Base-by-base conservation (phyloP, 1,284 basidiomycete species). In the Wallemia ichthyophaga region DNA sequence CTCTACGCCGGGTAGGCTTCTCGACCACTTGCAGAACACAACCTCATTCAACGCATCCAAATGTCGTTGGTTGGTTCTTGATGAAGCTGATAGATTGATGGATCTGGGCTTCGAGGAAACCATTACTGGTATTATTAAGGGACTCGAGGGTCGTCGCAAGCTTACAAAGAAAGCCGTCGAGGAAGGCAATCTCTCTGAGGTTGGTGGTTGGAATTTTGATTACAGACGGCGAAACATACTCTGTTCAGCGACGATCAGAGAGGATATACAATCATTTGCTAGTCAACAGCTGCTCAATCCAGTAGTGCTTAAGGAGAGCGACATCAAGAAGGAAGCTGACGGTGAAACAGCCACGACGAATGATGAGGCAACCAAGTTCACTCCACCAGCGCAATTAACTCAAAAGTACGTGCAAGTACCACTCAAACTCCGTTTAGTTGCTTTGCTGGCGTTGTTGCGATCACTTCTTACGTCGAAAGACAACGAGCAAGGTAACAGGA, bases 241-340 rank as follows among this genome's bases (percentile, higher is more conserved):
- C 15, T 99, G 94, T 74, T 95, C 89, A 7, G 94, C 94, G 2
- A 99, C 94, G 0, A 87, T 98, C 48, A 78, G 83, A 59, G 89
- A 94, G 64, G 87, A 88, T 64, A 91, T 98, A 1, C 86, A 96
- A 69, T 84, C 85, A 64, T 73, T 99, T 24, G 87, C 91, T 0
- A 89, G 88, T 3, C 80, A 79, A 28, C 77, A 86, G 1, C 73
- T 98, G 31, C 72, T 68, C 56, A 64, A 74, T 57, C 75, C 75
- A 0, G 65, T 72, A 37, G 66, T 73, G n/a, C 71, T 75, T 62
- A 67, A 72, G 17, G 70, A 67, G 2, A 62, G 62, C 21, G 62
- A 64, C 27, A 56, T 48, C 3, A 56, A 54, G 32, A 58, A 58
- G 54, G 48, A 28, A 11, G 53, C 23, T 1, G 59, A 15, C 5